phyloP scores from a whole-genome alignment of 306 rosid species.

The Cicer yamashitae region DNA sequence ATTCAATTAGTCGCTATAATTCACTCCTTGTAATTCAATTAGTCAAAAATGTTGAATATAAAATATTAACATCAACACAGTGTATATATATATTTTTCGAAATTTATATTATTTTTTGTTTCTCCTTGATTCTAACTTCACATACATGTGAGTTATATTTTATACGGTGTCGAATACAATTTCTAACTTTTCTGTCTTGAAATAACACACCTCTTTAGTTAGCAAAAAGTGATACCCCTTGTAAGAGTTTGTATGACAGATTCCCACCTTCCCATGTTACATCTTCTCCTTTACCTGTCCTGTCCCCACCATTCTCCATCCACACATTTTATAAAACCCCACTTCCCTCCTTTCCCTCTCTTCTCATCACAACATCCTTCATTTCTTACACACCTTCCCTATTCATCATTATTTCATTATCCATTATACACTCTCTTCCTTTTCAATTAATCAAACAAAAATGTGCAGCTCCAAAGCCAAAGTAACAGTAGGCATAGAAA shows the following conservation, averaged over 20 bases:
- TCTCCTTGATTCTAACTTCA: no score
- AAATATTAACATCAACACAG: no score
- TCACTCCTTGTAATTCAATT: no score
- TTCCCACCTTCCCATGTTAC: constrained; percentile 79
- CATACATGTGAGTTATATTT: no score
- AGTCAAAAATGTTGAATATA: no score
- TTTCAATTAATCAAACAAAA: background rate
- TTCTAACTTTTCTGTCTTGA: no score
- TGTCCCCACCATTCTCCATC: constrained; percentile 52
- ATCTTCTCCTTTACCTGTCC: constrained; percentile 42
- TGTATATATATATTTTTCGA: no score
- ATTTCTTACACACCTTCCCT: background rate
- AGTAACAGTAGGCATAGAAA: constrained; percentile 58
- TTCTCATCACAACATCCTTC: constrained; percentile 47
- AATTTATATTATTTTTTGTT: no score
- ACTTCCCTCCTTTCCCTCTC: constrained; percentile 49
- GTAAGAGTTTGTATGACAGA: constrained; percentile 64
- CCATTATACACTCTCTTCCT: constrained; percentile 19
- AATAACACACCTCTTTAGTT: no score
- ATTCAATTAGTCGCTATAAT: no score
- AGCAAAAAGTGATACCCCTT: constrained; percentile 48
- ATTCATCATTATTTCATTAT: constrained; percentile 38
- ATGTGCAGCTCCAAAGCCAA: constrained; percentile 87
- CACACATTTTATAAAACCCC: constrained; percentile 58
- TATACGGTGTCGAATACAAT: no score